phyloP scores from a whole-genome alignment of 2,329 filamentous ascomycete genomes.

The Pseudocercospora crystallina region DNA sequence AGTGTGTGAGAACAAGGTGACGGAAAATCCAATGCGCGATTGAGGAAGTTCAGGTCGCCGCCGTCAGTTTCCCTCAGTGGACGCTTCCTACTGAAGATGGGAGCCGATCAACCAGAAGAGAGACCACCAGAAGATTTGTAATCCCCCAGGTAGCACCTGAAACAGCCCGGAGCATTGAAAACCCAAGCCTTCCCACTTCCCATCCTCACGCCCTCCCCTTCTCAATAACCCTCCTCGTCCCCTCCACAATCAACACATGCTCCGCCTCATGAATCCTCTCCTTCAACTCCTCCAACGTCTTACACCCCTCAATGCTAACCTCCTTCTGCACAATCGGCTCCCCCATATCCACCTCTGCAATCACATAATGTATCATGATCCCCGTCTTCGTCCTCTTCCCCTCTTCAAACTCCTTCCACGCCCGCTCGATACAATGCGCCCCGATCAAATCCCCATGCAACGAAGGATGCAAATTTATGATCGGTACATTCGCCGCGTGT shows the following conservation, averaged over 20 bases:
- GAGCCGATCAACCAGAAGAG: background rate
- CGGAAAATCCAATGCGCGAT: no score
- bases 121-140: no score
- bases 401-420: conserved; percentile 69
- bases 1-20: no score
- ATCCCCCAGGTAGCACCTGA: no score
- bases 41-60: no score
- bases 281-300: conserved; percentile 66
- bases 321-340: conserved; percentile 69
- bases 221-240: conserved; percentile 56
- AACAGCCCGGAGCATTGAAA: background rate
- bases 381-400: conserved; percentile 69
- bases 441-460: conserved; percentile 75
- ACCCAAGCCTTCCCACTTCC: background rate
- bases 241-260: conserved; percentile 76
- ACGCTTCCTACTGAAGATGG: no score
- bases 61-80: no score
- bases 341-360: conserved; percentile 74
- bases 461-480: conserved; percentile 83
- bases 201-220: background rate
- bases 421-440: conserved; percentile 68
- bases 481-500: conserved; percentile 58
- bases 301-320: conserved; percentile 60
- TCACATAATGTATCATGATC: conserved; percentile 86
- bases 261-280: conserved; percentile 73